A percentile compares a stretch with the other conserved stretches of the same genome.
phyloP scores from a whole-genome alignment of 1,284 basidiomycete genomes.

The Bjerkandera adusta region DNA sequence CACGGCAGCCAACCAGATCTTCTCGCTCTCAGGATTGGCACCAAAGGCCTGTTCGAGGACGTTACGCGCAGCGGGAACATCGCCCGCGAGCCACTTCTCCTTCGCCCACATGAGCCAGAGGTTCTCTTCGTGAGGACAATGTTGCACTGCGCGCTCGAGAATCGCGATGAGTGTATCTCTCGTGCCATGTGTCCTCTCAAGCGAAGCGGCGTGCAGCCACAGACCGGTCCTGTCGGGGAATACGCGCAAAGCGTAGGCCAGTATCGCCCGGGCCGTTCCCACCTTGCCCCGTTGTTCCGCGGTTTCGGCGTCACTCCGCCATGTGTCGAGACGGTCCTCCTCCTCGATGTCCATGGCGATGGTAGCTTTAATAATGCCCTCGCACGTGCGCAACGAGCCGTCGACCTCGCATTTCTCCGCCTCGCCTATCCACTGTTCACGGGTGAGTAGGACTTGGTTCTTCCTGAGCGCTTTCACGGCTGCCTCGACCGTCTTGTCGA shows the following conservation, averaged over 20 bases:
- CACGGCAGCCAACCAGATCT: slow-evolving; percentile 96
- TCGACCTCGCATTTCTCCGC: slow-evolving; percentile 91
- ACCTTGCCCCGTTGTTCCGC: slow-evolving; percentile 76
- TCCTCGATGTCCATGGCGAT: slow-evolving; percentile 95
- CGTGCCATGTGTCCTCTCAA: slow-evolving; percentile 89
- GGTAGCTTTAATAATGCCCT: slow-evolving; percentile 95
- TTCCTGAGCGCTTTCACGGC: slow-evolving; percentile 79
- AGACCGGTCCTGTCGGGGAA: slow-evolving; percentile 83
- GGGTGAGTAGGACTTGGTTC: slow-evolving; percentile 85
- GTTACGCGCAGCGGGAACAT: slow-evolving; percentile 84
- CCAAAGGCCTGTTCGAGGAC: slow-evolving; percentile 90
- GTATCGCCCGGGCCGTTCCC: slow-evolving; percentile 82
- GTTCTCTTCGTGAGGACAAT: slow-evolving; percentile 92
- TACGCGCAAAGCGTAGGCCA: slow-evolving; percentile 89
- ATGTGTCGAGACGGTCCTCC: slow-evolving; percentile 87
- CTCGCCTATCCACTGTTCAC: slow-evolving; percentile 96
- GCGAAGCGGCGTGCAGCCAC: slow-evolving; percentile 89
- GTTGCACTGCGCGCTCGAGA: slow-evolving; percentile 79
- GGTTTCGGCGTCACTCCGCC: slow-evolving; percentile 89
- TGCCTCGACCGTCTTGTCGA: slow-evolving; percentile 87
- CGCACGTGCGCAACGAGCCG: slow-evolving; percentile 82
- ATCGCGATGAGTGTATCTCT: slow-evolving; percentile 84
- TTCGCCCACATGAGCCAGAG: slow-evolving; percentile 98
- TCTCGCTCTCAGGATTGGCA: slow-evolving; percentile 94
- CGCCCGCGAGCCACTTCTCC: slow-evolving; percentile 89